Percentiles rank a stretch among this genome's conserved stretches.
Conservation (phyloP, 768 basidiomycete genomes). For the Hericium rajendrae region DNA sequence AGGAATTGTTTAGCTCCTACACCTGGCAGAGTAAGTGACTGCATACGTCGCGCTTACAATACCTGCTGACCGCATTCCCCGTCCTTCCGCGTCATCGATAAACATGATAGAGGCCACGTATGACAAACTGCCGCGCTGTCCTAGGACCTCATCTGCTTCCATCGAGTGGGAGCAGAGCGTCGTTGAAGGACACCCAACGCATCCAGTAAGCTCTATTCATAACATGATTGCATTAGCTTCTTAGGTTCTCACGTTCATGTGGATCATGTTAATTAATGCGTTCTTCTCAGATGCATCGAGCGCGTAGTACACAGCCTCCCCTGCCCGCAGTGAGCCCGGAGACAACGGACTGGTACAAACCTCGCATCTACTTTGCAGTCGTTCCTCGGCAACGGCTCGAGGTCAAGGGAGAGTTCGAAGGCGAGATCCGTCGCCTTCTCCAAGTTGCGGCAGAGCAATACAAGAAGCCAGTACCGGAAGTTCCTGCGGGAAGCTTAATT, state of each 20-base stretch:
- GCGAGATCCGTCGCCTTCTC: slow-evolving; percentile 24
- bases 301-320: slow-evolving; percentile 28
- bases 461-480: slow-evolving; percentile 18
- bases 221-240: neutral
- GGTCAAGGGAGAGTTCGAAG: slow-evolving; percentile 35
- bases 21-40: slow-evolving; percentile 33
- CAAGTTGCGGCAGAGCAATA: slow-evolving; percentile 24
- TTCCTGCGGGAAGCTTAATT: slow-evolving; percentile 22
- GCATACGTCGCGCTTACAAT: neutral
- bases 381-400: slow-evolving; percentile 30
- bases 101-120: slow-evolving; percentile 28
- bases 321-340: slow-evolving; percentile 4
- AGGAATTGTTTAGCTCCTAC: slow-evolving; percentile 35
- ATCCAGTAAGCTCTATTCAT: slow-evolving; percentile 31
- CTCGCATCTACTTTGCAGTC: slow-evolving; percentile 37
- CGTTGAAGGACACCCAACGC: slow-evolving; percentile 49
- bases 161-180: slow-evolving; percentile 53
- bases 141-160: slow-evolving; percentile 29
- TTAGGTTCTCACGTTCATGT: neutral
- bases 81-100: neutral
- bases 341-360: slow-evolving; percentile 39
- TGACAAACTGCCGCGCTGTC: slow-evolving; percentile 32
- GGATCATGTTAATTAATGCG: neutral
- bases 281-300: slow-evolving; percentile 42
- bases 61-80: neutral